Base-by-base conservation (phyloP, 306 rosid species). In the Erythrophleum fordii region DNA sequence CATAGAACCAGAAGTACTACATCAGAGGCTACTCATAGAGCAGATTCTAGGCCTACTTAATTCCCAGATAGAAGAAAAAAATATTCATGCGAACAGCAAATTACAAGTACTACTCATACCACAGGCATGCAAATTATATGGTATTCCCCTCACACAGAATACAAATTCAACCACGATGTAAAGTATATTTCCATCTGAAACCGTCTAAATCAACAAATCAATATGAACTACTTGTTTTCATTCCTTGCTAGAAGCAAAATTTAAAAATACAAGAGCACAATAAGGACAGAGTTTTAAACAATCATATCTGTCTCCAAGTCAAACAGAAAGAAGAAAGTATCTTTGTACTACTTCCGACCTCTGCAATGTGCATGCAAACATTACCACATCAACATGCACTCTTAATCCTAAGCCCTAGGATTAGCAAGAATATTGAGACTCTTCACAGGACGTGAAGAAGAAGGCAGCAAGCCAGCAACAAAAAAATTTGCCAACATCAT, bases 11-110 rank as follows among this genome's bases (percentile, higher is more conserved):
- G 1, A 77, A 59, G 65, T 25, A 51, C 53, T 25, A 49, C 20
- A 65, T 79, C 45, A 83, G 72, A 72, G 7, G 23, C 20, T 37
- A 75, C 39, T 46, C 31, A 31, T 69, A 46, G 29, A 72, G 31
- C 41, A 3, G 49, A 75, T 39, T 11, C 58, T 28, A 11, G 10
- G 29, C 41, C 37, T 16, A 81, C 69, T 34, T 18, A 45, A 75
- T 31, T 64, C 13, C 7, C 31, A 39, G 28, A 28, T 26, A 4
- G 28, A 8, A 34, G 69, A 7, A 5, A 26, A 45, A 17, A n/a
- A 29, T 51, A 17, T 8, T 3, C 52, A 11, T 8, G 39, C 31
- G 44, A 34, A 31, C 69, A 31, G 42, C 23, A 62, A 61, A 13
- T 0, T 6, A 2, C 22, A 62, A 34, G 26, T 64, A 17, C 70